Evolutionary conservation across 2,329 filamentous ascomycete species (phyloP).

Genomic region (Penicillium glabrum): DNA sequence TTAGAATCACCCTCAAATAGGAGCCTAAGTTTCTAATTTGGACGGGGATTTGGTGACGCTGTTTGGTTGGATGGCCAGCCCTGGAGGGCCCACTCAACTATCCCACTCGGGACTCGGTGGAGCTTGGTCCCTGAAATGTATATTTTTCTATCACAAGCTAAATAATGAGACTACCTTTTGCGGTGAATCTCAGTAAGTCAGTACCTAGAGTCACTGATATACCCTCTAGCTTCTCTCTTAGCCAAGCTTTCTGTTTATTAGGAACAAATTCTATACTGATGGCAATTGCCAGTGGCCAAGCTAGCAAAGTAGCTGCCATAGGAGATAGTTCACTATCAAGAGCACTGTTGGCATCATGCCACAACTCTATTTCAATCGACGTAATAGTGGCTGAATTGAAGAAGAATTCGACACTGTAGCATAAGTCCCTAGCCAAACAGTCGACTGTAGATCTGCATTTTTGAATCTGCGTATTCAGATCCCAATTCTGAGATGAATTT

Average conservation of each 20-base stretch:
- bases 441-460: neutral
- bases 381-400: neutral
- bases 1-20: too few relatives aligned
- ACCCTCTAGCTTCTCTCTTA: neutral
- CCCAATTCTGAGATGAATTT: neutral
- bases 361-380: neutral
- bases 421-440: neutral
- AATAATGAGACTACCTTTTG: neutral
- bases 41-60: too few relatives aligned
- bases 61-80: too few relatives aligned
- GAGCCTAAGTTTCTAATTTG: too few relatives aligned
- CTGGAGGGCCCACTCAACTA: too few relatives aligned
- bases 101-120: too few relatives aligned
- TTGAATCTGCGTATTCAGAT: neutral
- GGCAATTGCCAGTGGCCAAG: slow-evolving; percentile 13
- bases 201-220: neutral
- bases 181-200: neutral
- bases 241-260: slow-evolving; percentile 3
- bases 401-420: neutral
- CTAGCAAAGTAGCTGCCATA: slow-evolving; percentile 8
- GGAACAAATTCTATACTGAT: neutral
- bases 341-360: neutral
- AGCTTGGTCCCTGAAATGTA: too few relatives aligned
- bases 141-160: neutral
- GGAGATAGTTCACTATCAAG: neutral